These are phyloP conservation scores for Pythium inflatum DNA, from an alignment of 352 stramenopile species.

Conservation along the genomic window DNA sequence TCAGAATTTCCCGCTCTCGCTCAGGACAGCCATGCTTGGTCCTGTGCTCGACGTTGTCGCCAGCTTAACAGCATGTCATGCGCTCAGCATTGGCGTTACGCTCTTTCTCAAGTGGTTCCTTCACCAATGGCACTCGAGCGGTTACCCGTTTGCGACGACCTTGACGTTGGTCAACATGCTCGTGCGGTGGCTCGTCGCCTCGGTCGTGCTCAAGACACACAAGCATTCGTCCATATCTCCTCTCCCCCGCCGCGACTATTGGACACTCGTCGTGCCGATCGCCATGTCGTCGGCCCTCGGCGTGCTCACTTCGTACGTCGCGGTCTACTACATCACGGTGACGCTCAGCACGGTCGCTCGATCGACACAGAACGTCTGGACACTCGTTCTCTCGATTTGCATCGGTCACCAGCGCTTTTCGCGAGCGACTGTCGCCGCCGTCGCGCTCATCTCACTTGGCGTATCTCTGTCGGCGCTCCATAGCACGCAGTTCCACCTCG, in stretches of 20 bases:
- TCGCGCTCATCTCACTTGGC: constrained; percentile 71
- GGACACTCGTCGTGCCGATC: constrained; percentile 76
- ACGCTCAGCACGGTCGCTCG: constrained; percentile 89
- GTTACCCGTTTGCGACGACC: constrained; percentile 76
- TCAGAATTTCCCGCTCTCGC: no score
- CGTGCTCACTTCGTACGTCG: constrained; percentile 84
- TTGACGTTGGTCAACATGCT: constrained; percentile 86
- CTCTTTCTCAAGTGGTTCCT: constrained; percentile 88
- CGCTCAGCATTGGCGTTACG: constrained; percentile 86
- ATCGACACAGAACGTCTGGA: constrained; percentile 79
- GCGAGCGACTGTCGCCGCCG: constrained; percentile 52
- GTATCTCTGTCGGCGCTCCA: constrained; percentile 78
- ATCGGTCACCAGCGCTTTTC: constrained; percentile 74
- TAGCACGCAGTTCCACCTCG: constrained; percentile 70
- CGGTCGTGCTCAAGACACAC: no score
- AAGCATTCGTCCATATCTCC: neutral
- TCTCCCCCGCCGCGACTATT: constrained; percentile 49
- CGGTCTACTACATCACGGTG: constrained; percentile 87
- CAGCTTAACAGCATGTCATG: constrained; percentile 26
- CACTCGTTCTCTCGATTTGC: constrained; percentile 80
- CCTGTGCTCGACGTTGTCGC: neutral
- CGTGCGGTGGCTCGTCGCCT: constrained; percentile 69
- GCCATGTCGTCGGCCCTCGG: constrained; percentile 81
- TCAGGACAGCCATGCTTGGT: no score
- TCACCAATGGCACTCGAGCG: constrained; percentile 65